A percentile compares a stretch with the other conserved stretches of the same genome.
These are phyloP conservation scores for Globisporangium middletonii DNA, from an alignment of 352 stramenopile genomes.

Conservation along the genomic window DNA sequence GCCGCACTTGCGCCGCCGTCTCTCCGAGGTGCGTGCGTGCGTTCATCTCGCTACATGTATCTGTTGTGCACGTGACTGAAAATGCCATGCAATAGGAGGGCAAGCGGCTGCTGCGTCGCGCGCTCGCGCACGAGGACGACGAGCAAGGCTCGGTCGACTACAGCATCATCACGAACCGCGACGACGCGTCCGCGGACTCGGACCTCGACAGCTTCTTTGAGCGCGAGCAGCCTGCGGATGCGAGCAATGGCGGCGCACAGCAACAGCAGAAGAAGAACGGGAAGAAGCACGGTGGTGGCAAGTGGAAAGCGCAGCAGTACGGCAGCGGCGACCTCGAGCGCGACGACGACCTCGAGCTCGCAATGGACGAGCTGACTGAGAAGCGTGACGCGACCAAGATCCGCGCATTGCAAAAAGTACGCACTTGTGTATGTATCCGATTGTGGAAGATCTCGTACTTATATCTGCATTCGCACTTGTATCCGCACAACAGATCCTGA, in stretches of 20 bases:
- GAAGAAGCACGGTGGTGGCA: constrained; percentile 21
- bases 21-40: constrained; percentile 19
- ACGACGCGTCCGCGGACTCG: constrained; percentile 49
- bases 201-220: constrained; percentile 53
- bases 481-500: constrained; percentile 22
- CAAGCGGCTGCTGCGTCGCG: constrained; percentile 42
- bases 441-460: neutral
- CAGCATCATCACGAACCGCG: constrained; percentile 32
- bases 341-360: constrained; percentile 39
- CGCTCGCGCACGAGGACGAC: constrained; percentile 38
- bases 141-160: constrained; percentile 18
- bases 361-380: constrained; percentile 50
- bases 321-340: constrained; percentile 18
- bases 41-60: neutral
- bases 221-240: constrained; percentile 25
- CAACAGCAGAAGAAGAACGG: neutral
- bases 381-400: constrained; percentile 62
- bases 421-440: neutral
- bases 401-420: constrained; percentile 39
- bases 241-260: constrained; percentile 1
- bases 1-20: constrained; percentile 24
- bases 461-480: neutral
- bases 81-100: constrained; percentile 19
- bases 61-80: neutral
- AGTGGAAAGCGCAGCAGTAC: constrained; percentile 32